Evolutionary conservation across 768 basidiomycete genomes (phyloP).

Genomic region (Suillus decipiens): DNA sequence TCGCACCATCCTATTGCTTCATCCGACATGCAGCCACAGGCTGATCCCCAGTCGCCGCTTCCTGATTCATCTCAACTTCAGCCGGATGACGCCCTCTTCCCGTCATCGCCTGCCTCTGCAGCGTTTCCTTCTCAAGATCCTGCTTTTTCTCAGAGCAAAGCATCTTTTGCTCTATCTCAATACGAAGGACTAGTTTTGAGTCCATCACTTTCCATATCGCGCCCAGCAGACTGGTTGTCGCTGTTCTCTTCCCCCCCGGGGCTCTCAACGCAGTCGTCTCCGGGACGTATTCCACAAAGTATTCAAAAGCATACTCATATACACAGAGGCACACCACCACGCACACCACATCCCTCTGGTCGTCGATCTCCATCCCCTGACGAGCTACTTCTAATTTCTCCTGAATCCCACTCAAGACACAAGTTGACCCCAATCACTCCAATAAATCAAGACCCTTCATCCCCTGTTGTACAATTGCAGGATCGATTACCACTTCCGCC

Average conservation of each 20-base stretch:
- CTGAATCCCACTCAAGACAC: conserved; percentile 5
- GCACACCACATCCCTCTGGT: conserved; percentile 6
- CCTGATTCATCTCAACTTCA: conserved; percentile 23
- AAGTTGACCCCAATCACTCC: not conserved
- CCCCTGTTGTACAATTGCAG: not conserved
- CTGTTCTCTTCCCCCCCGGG: conserved; percentile 20
- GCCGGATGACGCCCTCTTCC: conserved; percentile 13
- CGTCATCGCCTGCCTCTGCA: not conserved
- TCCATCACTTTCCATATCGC: conserved; percentile 18
- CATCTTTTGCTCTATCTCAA: conserved; percentile 8
- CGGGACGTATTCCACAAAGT: not conserved
- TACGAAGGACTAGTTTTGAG: conserved; percentile 4
- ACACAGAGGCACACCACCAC: conserved; percentile 22
- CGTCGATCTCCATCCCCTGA: conserved; percentile 23
- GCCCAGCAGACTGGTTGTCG: conserved; percentile 16
- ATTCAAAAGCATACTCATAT: conserved; percentile 21
- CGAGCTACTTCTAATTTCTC: conserved; percentile 21
- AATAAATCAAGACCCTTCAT: not conserved
- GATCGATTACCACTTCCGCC: not conserved
- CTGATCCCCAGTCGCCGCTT: conserved; percentile 8
- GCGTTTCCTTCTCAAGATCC: not conserved
- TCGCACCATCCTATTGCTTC: not conserved
- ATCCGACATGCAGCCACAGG: not conserved
- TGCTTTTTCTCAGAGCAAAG: not conserved
- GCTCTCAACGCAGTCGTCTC: conserved; percentile 9